These are phyloP conservation scores for Sporothrix globosa DNA, from an alignment of 2,329 filamentous ascomycete species.

Conservation along the genomic window DNA sequence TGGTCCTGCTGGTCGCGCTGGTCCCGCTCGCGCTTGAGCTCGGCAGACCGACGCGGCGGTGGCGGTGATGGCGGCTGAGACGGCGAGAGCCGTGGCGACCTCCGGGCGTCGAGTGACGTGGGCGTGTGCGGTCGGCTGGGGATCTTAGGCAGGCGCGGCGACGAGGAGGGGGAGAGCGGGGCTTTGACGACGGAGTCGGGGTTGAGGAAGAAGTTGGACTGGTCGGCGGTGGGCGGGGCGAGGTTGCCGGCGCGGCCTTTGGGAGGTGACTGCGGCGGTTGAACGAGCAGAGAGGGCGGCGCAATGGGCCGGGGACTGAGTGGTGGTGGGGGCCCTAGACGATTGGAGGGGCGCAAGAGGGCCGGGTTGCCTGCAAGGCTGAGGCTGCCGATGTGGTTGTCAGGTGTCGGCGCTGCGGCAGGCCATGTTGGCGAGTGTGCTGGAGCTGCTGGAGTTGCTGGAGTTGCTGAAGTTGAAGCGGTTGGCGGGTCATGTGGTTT, in stretches of 20 bases:
- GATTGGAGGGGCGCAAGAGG: conserved; percentile 46
- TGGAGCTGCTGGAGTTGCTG: neutral
- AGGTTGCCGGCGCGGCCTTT: conserved; percentile 49
- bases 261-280: conserved; percentile 71
- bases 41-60: conserved; percentile 64
- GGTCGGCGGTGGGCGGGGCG: conserved; percentile 45
- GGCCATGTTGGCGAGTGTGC: conserved; percentile 9
- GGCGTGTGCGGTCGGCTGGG: conserved; percentile 61
- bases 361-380: neutral
- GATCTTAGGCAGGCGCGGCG: conserved; percentile 55
- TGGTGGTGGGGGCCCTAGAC: conserved; percentile 52
- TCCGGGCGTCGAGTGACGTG: conserved; percentile 52
- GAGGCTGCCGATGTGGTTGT: neutral
- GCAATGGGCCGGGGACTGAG: conserved; percentile 49
- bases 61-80: conserved; percentile 65
- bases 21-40: conserved; percentile 57
- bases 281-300: conserved; percentile 69
- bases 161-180: conserved; percentile 48
- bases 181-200: conserved; percentile 51
- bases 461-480: neutral
- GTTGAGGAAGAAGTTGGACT: conserved; percentile 54
- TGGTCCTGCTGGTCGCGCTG: conserved; percentile 45
- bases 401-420: neutral
- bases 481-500: conserved; percentile 42
- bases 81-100: conserved; percentile 53